These are phyloP conservation scores for Cladosporium sp. DNA, from an alignment of 2,329 filamentous ascomycete genomes.

Conservation along the genomic window DNA sequence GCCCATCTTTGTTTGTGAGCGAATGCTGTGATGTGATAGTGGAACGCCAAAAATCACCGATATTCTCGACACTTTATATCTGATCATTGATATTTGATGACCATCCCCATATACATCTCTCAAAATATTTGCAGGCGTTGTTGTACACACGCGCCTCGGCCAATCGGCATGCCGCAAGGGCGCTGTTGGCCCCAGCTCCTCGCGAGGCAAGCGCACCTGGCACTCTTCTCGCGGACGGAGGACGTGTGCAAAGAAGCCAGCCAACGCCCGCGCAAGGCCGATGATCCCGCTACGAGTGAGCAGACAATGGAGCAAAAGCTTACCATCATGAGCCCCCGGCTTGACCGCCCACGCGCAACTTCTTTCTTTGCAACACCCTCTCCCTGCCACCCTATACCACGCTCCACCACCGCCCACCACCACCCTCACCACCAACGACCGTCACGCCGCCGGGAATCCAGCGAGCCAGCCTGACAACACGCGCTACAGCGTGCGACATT, in stretches of 20 bases:
- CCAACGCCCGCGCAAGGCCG: conserved; percentile 11
- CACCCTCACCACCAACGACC: background rate
- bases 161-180: background rate
- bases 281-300: conserved; percentile 12
- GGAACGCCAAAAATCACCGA: background rate
- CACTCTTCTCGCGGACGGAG: background rate
- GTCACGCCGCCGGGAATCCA: background rate
- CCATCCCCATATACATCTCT: background rate
- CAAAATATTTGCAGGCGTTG: background rate
- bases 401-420: conserved; percentile 1
- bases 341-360: conserved; percentile 3
- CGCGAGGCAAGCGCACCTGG: background rate
- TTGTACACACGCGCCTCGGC: background rate
- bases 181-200: conserved; percentile 2
- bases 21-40: background rate
- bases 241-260: conserved; percentile 4
- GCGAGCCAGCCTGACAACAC: conserved; percentile 7
- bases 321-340: conserved; percentile 7
- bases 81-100: background rate
- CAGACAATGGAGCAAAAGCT: conserved; percentile 12
- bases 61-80: background rate
- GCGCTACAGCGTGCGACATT: conserved; percentile 13
- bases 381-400: background rate
- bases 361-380: conserved; percentile 8
- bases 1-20: background rate